phyloP scores from a whole-genome alignment of 2,329 filamentous ascomycete genomes.

The Trichoderma polysporum region DNA sequence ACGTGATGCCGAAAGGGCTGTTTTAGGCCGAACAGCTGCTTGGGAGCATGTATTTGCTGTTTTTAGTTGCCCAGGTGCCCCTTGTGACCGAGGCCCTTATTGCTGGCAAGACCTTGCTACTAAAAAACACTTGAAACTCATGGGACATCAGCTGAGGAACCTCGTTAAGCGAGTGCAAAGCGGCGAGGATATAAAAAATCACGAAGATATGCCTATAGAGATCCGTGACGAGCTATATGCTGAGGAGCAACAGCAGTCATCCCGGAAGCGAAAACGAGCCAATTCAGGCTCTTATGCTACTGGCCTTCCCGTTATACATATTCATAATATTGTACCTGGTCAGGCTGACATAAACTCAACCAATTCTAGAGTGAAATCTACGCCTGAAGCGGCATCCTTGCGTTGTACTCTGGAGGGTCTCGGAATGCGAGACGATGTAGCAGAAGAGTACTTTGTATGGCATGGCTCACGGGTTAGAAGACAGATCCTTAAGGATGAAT shows the following conservation, averaged over 20 bases:
- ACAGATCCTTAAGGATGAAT: background rate
- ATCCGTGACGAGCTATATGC: constrained; percentile 4
- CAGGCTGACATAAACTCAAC: background rate
- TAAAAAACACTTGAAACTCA: background rate
- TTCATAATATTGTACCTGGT: background rate
- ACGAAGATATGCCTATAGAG: background rate
- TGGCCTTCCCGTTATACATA: too few relatives aligned
- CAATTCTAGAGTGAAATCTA: too few relatives aligned
- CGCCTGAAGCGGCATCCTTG: background rate
- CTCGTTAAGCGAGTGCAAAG: background rate
- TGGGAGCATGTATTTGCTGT: background rate
- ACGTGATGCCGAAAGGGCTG: background rate
- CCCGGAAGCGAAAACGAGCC: background rate
- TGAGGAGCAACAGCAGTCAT: background rate
- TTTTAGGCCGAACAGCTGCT: background rate
- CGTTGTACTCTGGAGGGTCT: background rate
- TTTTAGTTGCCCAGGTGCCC: background rate
- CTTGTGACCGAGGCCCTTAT: background rate
- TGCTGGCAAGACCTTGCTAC: background rate
- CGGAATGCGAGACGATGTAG: background rate
- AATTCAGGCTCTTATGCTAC: too few relatives aligned
- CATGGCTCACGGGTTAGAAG: background rate
- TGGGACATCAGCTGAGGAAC: background rate
- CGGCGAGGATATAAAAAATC: background rate
- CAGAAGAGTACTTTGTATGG: background rate